Evolutionary conservation across 177 flowering plant species (phyloP).

Genomic region (Vitis hybrid): DNA sequence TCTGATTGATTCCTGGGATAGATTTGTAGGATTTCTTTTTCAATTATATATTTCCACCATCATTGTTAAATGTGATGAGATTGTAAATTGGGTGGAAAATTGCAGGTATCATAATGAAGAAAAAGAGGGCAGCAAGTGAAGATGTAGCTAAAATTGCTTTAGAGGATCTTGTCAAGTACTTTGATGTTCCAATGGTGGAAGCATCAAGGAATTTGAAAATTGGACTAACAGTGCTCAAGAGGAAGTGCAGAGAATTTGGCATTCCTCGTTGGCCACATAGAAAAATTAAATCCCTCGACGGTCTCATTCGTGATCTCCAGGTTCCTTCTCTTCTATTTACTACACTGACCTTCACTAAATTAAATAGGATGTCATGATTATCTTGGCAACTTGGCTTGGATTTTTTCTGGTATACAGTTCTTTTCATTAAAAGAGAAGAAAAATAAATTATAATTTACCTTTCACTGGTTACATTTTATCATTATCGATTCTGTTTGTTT

Average conservation of each 20-base stretch:
- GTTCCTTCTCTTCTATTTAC: constrained; percentile 22
- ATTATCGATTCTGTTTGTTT: too few relatives aligned
- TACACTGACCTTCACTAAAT: too few relatives aligned
- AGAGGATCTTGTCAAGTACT: constrained; percentile 58
- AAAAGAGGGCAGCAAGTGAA: constrained; percentile 46
- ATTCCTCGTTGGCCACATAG: constrained; percentile 88
- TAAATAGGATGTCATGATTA: neutral
- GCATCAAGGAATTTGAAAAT: constrained; percentile 56
- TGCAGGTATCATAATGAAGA: constrained; percentile 30
- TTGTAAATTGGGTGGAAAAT: constrained; percentile 1
- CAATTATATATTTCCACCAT: neutral
- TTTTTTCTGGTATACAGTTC: neutral
- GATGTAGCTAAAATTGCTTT: constrained; percentile 42
- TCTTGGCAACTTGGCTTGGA: neutral
- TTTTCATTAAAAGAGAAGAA: too few relatives aligned
- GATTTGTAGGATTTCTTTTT: neutral
- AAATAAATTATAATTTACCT: too few relatives aligned
- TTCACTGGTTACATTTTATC: too few relatives aligned
- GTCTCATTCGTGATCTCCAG: constrained; percentile 63
- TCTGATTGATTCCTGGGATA: neutral
- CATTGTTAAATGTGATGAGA: neutral
- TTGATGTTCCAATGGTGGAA: constrained; percentile 57
- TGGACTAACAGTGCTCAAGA: constrained; percentile 70
- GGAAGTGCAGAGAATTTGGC: constrained; percentile 68
- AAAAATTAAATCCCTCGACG: constrained; percentile 68